Evolutionary conservation across 345 rosid genomes (phyloP).

Genomic region (Brassica cretica): DNA sequence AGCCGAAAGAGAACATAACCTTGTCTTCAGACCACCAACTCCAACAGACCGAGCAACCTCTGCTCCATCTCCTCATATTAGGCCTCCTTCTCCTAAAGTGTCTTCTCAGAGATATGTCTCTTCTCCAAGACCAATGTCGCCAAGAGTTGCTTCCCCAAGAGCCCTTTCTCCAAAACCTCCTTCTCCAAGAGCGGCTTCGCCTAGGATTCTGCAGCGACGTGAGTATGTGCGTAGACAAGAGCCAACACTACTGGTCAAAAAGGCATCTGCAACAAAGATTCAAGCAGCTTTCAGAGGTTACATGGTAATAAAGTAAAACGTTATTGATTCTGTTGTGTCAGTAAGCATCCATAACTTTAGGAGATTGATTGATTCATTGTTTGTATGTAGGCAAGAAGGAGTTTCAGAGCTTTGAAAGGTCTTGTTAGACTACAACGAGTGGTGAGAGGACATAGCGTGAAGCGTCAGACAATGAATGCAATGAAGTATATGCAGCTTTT

Average conservation of each 20-base stretch:
- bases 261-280: slow-evolving; percentile 75
- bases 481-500: slow-evolving; percentile 91
- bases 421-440: slow-evolving; percentile 98
- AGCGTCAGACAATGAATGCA: slow-evolving; percentile 84
- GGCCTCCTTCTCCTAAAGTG: slow-evolving; percentile 54
- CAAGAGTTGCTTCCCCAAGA: slow-evolving; percentile 40
- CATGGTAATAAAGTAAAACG: slow-evolving; percentile 50
- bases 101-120: slow-evolving; percentile 45
- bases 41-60: slow-evolving; percentile 43
- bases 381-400: slow-evolving; percentile 78
- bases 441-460: slow-evolving; percentile 82
- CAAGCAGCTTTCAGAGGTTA: slow-evolving; percentile 90
- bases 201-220: slow-evolving; percentile 52
- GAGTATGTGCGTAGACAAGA: slow-evolving; percentile 64
- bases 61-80: slow-evolving; percentile 32
- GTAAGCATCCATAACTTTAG: slow-evolving; percentile 1
- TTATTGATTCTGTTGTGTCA: slow-evolving; percentile 21
- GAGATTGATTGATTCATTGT: background rate
- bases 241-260: slow-evolving; percentile 56
- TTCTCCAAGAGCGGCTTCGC: slow-evolving; percentile 62
- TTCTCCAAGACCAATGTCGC: slow-evolving; percentile 52
- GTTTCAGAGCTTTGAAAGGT: slow-evolving; percentile 89
- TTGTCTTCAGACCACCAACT: slow-evolving; percentile 74
- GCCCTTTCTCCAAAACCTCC: slow-evolving; percentile 60
- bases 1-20: slow-evolving; percentile 80